Percentiles rank a stretch among this genome's conserved stretches.
Evolutionary conservation across 202 grass and related monocot genomes (phyloP).

Genomic region (Carex arenaria): DNA sequence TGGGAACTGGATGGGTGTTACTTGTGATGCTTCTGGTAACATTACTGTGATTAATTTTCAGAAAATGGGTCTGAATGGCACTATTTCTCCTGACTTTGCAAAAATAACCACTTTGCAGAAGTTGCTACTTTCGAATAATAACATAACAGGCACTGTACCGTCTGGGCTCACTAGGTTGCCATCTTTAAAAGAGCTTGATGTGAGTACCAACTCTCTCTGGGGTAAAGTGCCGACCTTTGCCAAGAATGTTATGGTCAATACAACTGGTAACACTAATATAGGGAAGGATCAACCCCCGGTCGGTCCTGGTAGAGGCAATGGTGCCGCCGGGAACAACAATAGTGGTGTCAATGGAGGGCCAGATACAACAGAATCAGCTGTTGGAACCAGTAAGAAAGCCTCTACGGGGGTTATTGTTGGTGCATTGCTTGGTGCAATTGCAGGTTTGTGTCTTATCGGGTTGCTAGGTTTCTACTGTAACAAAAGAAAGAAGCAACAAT

Average conservation of each 20-base stretch:
- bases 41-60: conserved; percentile 47
- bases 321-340: not conserved
- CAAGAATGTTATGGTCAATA: conserved; percentile 34
- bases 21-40: conserved; percentile 35
- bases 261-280: conserved; percentile 47
- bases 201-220: conserved; percentile 75
- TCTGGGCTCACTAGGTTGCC: conserved; percentile 47
- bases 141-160: conserved; percentile 59
- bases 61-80: conserved; percentile 44
- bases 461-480: conserved; percentile 74
- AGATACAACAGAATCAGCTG: not conserved
- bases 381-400: conserved; percentile 1
- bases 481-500: conserved; percentile 67
- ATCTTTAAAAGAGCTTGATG: conserved; percentile 38
- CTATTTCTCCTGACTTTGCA: conserved; percentile 59
- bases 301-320: conserved; percentile 21
- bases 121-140: conserved; percentile 56
- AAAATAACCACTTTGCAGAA: conserved; percentile 43
- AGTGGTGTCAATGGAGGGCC: conserved; percentile 10
- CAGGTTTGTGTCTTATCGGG: conserved; percentile 43
- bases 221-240: conserved; percentile 57
- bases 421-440: conserved; percentile 41
- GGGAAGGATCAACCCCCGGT: conserved; percentile 47
- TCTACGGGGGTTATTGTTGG: conserved; percentile 57
- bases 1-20: conserved; percentile 27